Base-by-base conservation (phyloP, 2,329 filamentous ascomycete genomes). In the Clonostachys solani region DNA sequence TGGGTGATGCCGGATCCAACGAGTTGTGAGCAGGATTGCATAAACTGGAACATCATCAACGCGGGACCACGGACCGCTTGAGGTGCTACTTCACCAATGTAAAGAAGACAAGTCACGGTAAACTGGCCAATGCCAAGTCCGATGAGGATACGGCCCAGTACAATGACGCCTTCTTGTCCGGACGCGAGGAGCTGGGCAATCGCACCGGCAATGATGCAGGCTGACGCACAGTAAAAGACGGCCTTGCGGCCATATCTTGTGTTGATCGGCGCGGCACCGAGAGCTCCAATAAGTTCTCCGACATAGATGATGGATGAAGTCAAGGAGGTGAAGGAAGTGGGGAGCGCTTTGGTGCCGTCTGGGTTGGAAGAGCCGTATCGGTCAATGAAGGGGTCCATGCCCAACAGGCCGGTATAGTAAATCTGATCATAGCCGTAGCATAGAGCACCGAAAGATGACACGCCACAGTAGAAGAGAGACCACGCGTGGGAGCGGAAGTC, bases 301-400 rank as follows among this genome's bases (percentile, higher is more conserved):
- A 67, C 59, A 47, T 65, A 62, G 55, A 67, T 67, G 42, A 60
- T 61, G 16, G 60, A 64, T 6, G 62, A 55, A 6, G 61, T 62
- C 5, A 66, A 46, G 7, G 64, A 61, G 9, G 54, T 52, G 44
- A 56, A 56, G 13, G 54, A 54, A 10, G 53, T 52, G 9, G 50
- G 46, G 9, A 59, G 48, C 12, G 50, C 53, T n/a, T 37, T 41
- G 13, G 12, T 36, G 16, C 56, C 55, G 38, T 49, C 44, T 15
- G 45, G 33, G 16, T 50, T 44, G n/a, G 34, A 29, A 15, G 42
- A 46, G n/a, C 57, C 57, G 45, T 53, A 60, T 35, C 54, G 50
- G 40, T 50, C 23, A 18, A 50, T 54, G 34, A 59, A 59, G 37
- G 40, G 44, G 40, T 49, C 19, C 57, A 60, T 60, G 12, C 46